These are phyloP conservation scores for Bisporella sp. DNA, from an alignment of 2,329 filamentous ascomycete species.

Conservation along the genomic window DNA sequence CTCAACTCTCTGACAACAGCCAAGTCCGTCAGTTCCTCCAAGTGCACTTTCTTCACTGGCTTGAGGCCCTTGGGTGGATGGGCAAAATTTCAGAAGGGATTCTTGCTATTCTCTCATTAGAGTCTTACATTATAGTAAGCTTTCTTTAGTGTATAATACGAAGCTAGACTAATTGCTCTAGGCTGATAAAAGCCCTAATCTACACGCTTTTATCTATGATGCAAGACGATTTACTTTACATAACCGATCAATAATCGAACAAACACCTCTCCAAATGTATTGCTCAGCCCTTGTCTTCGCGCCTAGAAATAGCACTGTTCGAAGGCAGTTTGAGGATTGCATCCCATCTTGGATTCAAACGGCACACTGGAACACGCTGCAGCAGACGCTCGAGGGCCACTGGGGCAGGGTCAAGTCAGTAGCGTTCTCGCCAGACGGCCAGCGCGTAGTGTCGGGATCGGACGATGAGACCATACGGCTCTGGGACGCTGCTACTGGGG, in stretches of 20 bases:
- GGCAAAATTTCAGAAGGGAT: no score
- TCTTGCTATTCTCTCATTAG: background rate
- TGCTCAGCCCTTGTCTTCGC: background rate
- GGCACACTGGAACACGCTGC: background rate
- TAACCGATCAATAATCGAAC: no score
- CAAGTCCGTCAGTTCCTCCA: background rate
- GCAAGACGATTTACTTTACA: no score
- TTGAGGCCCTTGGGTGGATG: no score
- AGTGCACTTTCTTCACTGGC: no score
- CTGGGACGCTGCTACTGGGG: no score
- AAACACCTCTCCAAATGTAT: background rate
- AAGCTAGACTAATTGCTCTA: background rate
- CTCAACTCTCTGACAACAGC: background rate
- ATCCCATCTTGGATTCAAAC: background rate
- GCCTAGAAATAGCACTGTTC: background rate
- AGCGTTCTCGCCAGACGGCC: no score
- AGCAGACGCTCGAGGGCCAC: slow-evolving; percentile 1
- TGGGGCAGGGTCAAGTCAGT: no score
- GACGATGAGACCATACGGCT: no score
- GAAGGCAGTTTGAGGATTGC: background rate
- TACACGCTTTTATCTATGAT: no score
- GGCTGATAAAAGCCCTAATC: no score
- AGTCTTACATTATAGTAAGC: background rate
- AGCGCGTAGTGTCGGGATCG: no score
- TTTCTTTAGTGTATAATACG: background rate